Conservation (phyloP, 108 stramenopile species). For the Nitzschia putrida region DNA sequence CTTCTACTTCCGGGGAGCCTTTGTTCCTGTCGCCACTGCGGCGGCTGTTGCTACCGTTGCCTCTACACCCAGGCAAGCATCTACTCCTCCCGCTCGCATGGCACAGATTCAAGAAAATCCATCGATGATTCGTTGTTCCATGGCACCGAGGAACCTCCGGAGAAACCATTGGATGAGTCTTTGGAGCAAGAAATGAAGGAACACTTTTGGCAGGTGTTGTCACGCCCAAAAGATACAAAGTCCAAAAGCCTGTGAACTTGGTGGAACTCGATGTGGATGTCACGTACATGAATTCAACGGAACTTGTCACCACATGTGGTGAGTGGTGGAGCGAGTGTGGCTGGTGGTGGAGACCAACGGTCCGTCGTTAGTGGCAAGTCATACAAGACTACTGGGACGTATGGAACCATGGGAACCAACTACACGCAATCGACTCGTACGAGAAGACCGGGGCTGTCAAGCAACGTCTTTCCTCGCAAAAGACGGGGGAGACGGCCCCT, state of each 20-base stretch:
- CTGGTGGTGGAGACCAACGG: conserved; percentile 23
- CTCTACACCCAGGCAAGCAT: too few relatives aligned
- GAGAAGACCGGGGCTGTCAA: conserved; percentile 74
- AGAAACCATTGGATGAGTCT: conserved; percentile 1
- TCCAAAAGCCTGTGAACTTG: not conserved
- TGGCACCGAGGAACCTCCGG: not conserved
- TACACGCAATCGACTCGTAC: conserved; percentile 49
- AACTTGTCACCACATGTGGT: conserved; percentile 21
- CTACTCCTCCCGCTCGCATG: too few relatives aligned
- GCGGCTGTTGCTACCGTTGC: too few relatives aligned
- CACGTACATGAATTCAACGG: conserved; percentile 46
- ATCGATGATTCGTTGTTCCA: conserved; percentile 23
- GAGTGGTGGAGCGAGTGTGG: conserved; percentile 5
- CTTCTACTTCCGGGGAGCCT: too few relatives aligned
- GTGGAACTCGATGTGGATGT: conserved; percentile 36
- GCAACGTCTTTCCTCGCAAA: conserved; percentile 36
- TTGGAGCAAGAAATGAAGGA: conserved; percentile 20
- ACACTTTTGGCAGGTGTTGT: conserved; percentile 9
- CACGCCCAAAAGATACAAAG: not conserved
- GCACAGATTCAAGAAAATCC: conserved; percentile 1
- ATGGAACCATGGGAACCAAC: conserved; percentile 36
- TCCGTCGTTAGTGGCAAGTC: conserved; percentile 45
- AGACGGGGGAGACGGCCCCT: conserved; percentile 43
- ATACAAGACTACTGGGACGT: conserved; percentile 41
- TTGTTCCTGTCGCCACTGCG: too few relatives aligned